Conservation (phyloP, 768 basidiomycete species). For the Naganishia vishniacii region DNA sequence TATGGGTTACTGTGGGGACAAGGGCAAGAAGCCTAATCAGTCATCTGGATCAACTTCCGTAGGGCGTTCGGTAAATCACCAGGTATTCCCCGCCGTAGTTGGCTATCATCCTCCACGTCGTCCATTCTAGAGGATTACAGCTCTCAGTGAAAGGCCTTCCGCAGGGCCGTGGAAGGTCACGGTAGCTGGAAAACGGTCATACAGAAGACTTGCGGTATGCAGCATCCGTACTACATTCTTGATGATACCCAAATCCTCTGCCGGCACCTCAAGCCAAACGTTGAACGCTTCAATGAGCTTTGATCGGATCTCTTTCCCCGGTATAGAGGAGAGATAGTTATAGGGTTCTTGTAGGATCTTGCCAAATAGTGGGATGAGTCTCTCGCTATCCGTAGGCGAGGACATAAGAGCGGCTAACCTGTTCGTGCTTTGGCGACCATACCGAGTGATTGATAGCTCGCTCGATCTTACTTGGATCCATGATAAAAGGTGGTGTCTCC, state of each 20-base stretch:
- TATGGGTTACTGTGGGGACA: slow-evolving; percentile 67
- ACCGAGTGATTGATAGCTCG: slow-evolving; percentile 18
- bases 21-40: slow-evolving; percentile 24
- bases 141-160: slow-evolving; percentile 1
- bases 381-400: not conserved
- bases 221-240: slow-evolving; percentile 83
- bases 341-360: slow-evolving; percentile 72
- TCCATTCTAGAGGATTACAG: slow-evolving; percentile 61
- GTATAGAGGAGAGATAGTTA: slow-evolving; percentile 71
- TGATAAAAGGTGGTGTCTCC: not conserved
- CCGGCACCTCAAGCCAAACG: slow-evolving; percentile 76
- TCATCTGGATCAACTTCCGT: not conserved
- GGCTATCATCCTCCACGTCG: slow-evolving; percentile 88
- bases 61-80: slow-evolving; percentile 50
- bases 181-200: slow-evolving; percentile 33
- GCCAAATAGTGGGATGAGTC: not conserved
- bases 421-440: slow-evolving; percentile 22
- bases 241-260: slow-evolving; percentile 65
- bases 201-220: slow-evolving; percentile 90
- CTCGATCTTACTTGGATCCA: slow-evolving; percentile 15
- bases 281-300: slow-evolving; percentile 91
- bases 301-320: slow-evolving; percentile 86
- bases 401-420: not conserved
- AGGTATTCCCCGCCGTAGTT: slow-evolving; percentile 76
- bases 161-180: no score